A percentile compares a stretch with the other conserved stretches of the same genome.
These are phyloP conservation scores for Amphichorda felina DNA, from an alignment of 2,329 filamentous ascomycete genomes.

Conservation along the genomic window DNA sequence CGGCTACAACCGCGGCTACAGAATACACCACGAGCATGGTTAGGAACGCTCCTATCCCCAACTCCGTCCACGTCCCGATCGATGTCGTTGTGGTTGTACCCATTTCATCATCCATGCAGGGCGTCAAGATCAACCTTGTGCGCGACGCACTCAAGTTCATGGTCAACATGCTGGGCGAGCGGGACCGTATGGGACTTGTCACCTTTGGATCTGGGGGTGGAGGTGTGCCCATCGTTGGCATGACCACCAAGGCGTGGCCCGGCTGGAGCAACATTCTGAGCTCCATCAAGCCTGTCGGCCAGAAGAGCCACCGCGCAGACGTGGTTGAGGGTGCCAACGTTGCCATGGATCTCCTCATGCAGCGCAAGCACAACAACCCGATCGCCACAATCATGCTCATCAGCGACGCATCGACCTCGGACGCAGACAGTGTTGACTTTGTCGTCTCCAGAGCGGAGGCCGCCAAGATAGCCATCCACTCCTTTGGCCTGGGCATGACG, in stretches of 20 bases:
- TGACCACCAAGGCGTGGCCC: slow-evolving; percentile 90
- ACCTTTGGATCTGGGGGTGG: slow-evolving; percentile 93
- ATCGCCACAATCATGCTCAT: slow-evolving; percentile 93
- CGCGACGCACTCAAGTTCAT: slow-evolving; percentile 88
- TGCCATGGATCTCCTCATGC: slow-evolving; percentile 97
- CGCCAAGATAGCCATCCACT: slow-evolving; percentile 94
- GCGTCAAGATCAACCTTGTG: slow-evolving; percentile 93
- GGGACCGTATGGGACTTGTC: slow-evolving; percentile 92
- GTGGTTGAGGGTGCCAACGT: slow-evolving; percentile 97
- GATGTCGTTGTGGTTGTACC: slow-evolving; percentile 96
- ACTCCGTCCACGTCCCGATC: slow-evolving; percentile 73
- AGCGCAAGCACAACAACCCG: slow-evolving; percentile 89
- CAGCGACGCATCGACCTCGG: slow-evolving; percentile 91
- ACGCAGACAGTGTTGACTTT: slow-evolving; percentile 92
- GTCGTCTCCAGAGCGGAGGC: slow-evolving; percentile 94
- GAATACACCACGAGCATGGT: slow-evolving; percentile 73
- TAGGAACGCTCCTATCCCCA: slow-evolving; percentile 25
- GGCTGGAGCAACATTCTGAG: slow-evolving; percentile 81
- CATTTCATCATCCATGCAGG: slow-evolving; percentile 97
- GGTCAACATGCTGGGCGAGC: slow-evolving; percentile 77
- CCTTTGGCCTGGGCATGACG: slow-evolving; percentile 89
- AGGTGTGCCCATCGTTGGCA: slow-evolving; percentile 89
- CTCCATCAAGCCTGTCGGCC: slow-evolving; percentile 84
- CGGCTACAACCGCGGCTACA: slow-evolving; percentile 76
- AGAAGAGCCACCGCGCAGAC: slow-evolving; percentile 93